phyloP scores from a whole-genome alignment of 1,139 yeast genomes.

The Kazachstania sp. region DNA sequence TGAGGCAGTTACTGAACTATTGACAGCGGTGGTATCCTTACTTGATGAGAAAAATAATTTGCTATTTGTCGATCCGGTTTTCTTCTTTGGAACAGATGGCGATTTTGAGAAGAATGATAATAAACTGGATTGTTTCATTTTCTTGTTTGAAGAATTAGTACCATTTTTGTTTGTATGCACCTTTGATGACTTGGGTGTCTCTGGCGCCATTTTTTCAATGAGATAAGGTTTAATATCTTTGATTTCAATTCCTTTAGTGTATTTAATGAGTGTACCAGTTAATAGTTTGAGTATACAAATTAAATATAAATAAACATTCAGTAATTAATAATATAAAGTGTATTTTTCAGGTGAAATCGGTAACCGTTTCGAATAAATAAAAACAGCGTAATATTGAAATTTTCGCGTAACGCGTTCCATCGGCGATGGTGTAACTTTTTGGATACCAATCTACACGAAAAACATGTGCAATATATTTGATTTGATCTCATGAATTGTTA shows the following conservation, averaged over 20 bases:
- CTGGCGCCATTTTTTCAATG: conserved; percentile 12
- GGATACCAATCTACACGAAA: not conserved
- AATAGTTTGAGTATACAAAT: no score
- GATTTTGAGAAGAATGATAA: conserved; percentile 43
- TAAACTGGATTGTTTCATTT: conserved; percentile 47
- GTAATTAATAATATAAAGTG: no score
- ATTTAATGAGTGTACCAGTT: no score
- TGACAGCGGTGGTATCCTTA: not conserved
- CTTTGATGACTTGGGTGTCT: conserved; percentile 19
- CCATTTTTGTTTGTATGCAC: conserved; percentile 7
- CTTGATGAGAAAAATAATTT: not conserved
- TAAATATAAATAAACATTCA: no score
- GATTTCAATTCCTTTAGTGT: no score
- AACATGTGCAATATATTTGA: no score
- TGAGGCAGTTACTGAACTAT: not conserved
- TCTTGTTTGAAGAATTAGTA: conserved; percentile 27
- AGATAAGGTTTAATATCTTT: not conserved
- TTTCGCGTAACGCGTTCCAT: not conserved
- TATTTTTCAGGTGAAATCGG: no score
- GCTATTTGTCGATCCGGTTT: conserved; percentile 1
- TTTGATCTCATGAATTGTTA: not conserved
- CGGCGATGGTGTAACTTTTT: not conserved
- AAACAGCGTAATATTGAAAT: not conserved
- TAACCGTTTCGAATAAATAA: not conserved
- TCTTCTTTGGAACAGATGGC: conserved; percentile 9